Evolutionary conservation across 257 asterid species (phyloP).

Genomic region (Jacaranda mimosifolia): DNA sequence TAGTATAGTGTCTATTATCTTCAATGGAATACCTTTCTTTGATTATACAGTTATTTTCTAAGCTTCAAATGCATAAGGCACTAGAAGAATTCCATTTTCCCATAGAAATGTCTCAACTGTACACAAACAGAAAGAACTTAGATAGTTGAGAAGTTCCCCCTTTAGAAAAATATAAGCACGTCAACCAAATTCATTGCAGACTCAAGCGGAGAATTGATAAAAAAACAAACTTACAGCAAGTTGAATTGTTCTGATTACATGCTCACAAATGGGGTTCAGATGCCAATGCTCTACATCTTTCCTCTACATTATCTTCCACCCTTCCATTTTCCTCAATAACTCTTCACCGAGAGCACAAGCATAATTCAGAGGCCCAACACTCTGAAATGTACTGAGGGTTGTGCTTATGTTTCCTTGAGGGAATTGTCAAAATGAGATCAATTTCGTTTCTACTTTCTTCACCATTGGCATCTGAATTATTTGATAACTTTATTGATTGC

Average conservation of each 20-base stretch:
- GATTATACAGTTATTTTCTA: background rate
- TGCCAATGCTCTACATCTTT: slow-evolving; percentile 60
- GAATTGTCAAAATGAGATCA: slow-evolving; percentile 51
- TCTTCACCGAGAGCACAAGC: slow-evolving; percentile 53
- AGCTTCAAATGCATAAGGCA: background rate
- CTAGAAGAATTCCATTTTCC: background rate
- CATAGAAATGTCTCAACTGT: slow-evolving; percentile 52
- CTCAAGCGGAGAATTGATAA: slow-evolving; percentile 3
- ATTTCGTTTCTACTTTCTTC: slow-evolving; percentile 39
- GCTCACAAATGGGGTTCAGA: slow-evolving; percentile 59
- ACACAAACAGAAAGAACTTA: slow-evolving; percentile 48
- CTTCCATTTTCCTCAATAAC: slow-evolving; percentile 47
- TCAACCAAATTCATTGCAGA: slow-evolving; percentile 19
- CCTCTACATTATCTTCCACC: slow-evolving; percentile 68
- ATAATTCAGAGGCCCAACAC: slow-evolving; percentile 46
- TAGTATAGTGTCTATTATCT: slow-evolving; percentile 4
- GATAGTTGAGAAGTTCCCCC: slow-evolving; percentile 68
- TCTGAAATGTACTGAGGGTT: slow-evolving; percentile 49
- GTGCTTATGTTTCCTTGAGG: slow-evolving; percentile 53
- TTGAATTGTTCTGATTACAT: slow-evolving; percentile 53
- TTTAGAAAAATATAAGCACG: slow-evolving; percentile 40
- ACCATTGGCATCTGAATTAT: slow-evolving; percentile 17
- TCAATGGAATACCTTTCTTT: background rate
- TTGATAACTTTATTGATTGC: slow-evolving; percentile 34
- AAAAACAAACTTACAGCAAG: slow-evolving; percentile 63